Percentiles rank a stretch among this genome's conserved stretches.
Evolutionary conservation across 345 rosid species (phyloP).

Genomic region (Rubroshorea leprosula): DNA sequence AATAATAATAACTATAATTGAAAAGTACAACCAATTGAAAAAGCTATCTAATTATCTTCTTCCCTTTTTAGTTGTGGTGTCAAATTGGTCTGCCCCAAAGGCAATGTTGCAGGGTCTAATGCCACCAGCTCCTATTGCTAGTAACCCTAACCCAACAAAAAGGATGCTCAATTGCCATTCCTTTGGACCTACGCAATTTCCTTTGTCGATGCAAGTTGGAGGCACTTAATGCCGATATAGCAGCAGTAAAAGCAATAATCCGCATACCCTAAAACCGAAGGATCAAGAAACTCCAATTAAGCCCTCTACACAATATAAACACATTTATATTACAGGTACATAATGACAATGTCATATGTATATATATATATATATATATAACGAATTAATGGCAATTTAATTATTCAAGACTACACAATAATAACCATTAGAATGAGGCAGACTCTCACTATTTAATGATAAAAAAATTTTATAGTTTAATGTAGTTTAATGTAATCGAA

Average conservation of each 20-base stretch:
- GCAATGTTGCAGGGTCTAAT: too few relatives aligned
- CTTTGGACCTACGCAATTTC: slow-evolving; percentile 27
- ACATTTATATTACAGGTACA: too few relatives aligned
- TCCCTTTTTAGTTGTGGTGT: slow-evolving; percentile 40
- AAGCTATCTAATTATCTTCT: slow-evolving; percentile 44
- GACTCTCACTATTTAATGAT: not conserved
- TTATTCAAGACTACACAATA: too few relatives aligned
- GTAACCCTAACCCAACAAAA: slow-evolving; percentile 30
- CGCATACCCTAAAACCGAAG: slow-evolving; percentile 52
- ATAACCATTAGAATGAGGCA: too few relatives aligned
- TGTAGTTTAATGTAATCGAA: too few relatives aligned
- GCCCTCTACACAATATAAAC: too few relatives aligned
- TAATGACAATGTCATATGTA: too few relatives aligned
- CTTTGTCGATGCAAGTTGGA: slow-evolving; percentile 21
- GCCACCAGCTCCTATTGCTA: slow-evolving; percentile 51
- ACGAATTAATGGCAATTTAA: too few relatives aligned
- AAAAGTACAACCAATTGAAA: slow-evolving; percentile 75
- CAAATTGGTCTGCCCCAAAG: too few relatives aligned
- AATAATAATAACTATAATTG: slow-evolving; percentile 51
- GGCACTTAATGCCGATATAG: slow-evolving; percentile 36
- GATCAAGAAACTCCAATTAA: too few relatives aligned
- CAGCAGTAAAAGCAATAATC: slow-evolving; percentile 43
- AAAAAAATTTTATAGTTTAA: not conserved
- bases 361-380: too few relatives aligned
- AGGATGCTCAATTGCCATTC: slow-evolving; percentile 40